Conservation (phyloP, 768 basidiomycete genomes). For the Russula abietina region DNA sequence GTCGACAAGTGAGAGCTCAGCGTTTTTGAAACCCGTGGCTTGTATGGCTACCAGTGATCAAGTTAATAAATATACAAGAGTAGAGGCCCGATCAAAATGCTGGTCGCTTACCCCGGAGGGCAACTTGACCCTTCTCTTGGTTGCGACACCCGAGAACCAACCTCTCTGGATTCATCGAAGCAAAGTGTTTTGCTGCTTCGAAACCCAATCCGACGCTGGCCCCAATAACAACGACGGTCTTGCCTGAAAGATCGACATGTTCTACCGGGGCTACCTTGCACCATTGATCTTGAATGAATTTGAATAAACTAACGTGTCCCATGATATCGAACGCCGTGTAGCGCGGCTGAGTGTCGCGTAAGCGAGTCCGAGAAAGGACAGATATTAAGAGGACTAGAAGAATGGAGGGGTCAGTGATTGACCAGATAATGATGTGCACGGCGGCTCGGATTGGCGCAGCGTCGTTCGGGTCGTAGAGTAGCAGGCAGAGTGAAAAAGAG, state of each 20-base stretch:
- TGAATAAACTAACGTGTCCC: conserved; percentile 5
- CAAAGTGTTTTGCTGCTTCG: conserved; percentile 21
- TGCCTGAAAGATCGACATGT: conserved; percentile 17
- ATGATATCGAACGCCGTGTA: too few relatives aligned
- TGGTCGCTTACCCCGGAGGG: conserved; percentile 11
- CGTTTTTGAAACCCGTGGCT: conserved; percentile 15
- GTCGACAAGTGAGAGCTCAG: conserved; percentile 27
- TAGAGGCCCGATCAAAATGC: too few relatives aligned
- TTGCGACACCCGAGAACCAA: conserved; percentile 21
- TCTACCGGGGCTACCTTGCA: conserved; percentile 10
- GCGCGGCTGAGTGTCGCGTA: too few relatives aligned
- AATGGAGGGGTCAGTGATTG: too few relatives aligned
- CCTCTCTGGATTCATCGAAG: conserved; percentile 20
- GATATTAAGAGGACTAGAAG: too few relatives aligned
- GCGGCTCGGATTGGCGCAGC: too few relatives aligned
- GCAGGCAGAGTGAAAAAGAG: too few relatives aligned
- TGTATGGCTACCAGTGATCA: conserved; percentile 19
- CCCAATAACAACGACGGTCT: conserved; percentile 23
- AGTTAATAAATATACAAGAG: too few relatives aligned
- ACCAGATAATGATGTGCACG: too few relatives aligned
- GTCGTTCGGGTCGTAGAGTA: too few relatives aligned
- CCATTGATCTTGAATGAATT: conserved; percentile 8
- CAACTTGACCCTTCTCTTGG: conserved; percentile 14
- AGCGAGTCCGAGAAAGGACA: too few relatives aligned
- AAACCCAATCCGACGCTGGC: conserved; percentile 24